Percentiles rank a stretch among this genome's conserved stretches.
Conservation (phyloP, 345 rosid species). For the Corymbia maculata region DNA sequence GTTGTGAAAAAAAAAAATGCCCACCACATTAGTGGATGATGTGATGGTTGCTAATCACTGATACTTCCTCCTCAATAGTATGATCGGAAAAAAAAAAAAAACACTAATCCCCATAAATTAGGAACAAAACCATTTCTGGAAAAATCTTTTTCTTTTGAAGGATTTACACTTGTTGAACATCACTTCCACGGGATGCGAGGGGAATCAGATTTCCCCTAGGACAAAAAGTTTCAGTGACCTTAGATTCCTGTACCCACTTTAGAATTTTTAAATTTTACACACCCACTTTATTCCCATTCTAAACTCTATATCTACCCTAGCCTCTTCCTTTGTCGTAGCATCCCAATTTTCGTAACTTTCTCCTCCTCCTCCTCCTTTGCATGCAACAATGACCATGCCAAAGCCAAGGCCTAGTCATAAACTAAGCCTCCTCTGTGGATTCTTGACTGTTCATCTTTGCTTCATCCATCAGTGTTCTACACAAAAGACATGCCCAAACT, state of each 20-base stretch:
- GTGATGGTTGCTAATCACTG: neutral
- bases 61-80: neutral
- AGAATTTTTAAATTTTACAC: neutral
- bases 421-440: neutral
- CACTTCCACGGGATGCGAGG: neutral
- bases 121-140: neutral
- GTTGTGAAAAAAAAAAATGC: neutral
- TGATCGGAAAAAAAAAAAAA: neutral
- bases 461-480: conserved; percentile 8
- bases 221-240: neutral
- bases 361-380: neutral
- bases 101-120: neutral
- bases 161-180: neutral
- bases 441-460: neutral
- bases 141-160: neutral
- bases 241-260: neutral
- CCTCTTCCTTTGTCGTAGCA: neutral
- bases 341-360: neutral
- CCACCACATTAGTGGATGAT: neutral
- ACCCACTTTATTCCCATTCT: neutral
- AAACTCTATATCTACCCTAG: neutral
- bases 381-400: neutral
- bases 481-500: conserved; percentile 33
- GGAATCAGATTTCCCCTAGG: neutral
- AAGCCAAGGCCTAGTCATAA: neutral